A percentile compares a stretch with the other conserved stretches of the same genome.
phyloP scores from a whole-genome alignment of 768 basidiomycete genomes.

The Mycena maculata region DNA sequence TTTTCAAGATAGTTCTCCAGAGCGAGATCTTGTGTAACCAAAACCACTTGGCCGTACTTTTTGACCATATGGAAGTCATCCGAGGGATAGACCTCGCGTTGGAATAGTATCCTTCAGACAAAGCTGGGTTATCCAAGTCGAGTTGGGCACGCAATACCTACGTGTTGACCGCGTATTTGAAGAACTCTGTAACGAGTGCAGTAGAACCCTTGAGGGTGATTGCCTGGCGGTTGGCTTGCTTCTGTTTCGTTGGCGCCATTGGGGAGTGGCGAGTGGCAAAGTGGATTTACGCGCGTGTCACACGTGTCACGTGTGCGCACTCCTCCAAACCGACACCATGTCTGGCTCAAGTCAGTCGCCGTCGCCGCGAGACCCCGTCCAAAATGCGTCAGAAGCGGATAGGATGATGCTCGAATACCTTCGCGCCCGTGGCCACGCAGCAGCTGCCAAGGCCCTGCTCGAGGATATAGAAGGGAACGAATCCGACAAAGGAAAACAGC shows the following conservation, averaged over 20 bases:
- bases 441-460: slow-evolving; percentile 62
- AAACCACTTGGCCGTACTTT: slow-evolving; percentile 96
- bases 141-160: slow-evolving; percentile 52
- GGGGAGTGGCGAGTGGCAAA: slow-evolving; percentile 21
- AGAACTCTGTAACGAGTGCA: slow-evolving; percentile 95
- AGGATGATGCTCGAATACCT: slow-evolving; percentile 61
- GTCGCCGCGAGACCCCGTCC: slow-evolving; percentile 45
- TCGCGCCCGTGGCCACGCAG: slow-evolving; percentile 58
- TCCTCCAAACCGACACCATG: slow-evolving; percentile 49
- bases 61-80: slow-evolving; percentile 99
- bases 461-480: slow-evolving; percentile 53
- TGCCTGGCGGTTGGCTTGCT: slow-evolving; percentile 72
- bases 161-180: slow-evolving; percentile 99
- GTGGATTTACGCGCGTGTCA: slow-evolving; percentile 37
- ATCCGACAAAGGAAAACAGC: slow-evolving; percentile 56
- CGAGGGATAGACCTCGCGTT: slow-evolving; percentile 95
- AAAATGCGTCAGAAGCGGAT: slow-evolving; percentile 52
- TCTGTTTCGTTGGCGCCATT: slow-evolving; percentile 43
- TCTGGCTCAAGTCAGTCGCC: slow-evolving; percentile 64
- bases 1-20: slow-evolving; percentile 93
- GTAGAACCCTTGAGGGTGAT: slow-evolving; percentile 98
- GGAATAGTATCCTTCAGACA: slow-evolving; percentile 86
- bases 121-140: background rate
- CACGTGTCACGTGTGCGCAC: slow-evolving; percentile 2
- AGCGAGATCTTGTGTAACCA: slow-evolving; percentile 93